These are phyloP conservation scores for Rhynchospora tenuis DNA, from an alignment of 176 grass and related monocot genomes.

Conservation along the genomic window DNA sequence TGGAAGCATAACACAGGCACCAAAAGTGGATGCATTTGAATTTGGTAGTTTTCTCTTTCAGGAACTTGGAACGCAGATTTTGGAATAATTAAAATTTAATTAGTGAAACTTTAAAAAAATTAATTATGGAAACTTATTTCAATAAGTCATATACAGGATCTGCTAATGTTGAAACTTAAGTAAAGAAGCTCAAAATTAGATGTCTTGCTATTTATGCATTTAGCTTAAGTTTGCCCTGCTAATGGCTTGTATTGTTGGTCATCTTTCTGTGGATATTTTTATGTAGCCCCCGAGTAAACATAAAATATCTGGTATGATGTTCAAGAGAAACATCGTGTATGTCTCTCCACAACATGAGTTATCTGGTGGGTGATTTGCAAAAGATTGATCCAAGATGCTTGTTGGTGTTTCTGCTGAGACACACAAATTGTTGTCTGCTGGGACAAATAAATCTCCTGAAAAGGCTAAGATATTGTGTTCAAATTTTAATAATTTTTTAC, in stretches of 20 bases:
- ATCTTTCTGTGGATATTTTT: not conserved
- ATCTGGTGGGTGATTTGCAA: not conserved
- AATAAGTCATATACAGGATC: not conserved
- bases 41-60: not conserved
- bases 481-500: not conserved
- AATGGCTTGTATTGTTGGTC: not conserved
- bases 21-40: not conserved
- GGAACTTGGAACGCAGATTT: not conserved
- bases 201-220: not conserved
- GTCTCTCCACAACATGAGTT: not conserved
- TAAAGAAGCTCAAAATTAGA: not conserved
- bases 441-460: not conserved
- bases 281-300: not conserved
- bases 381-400: not conserved
- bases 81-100: not conserved
- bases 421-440: not conserved
- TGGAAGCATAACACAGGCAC: not conserved
- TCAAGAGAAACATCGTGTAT: not conserved
- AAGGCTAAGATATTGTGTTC: not conserved
- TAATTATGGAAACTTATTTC: not conserved
- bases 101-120: not conserved
- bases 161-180: not conserved
- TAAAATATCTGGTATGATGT: not conserved
- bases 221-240: not conserved
- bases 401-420: not conserved